These are phyloP conservation scores for Castanospermum australe DNA, from an alignment of 306 rosid genomes.

Conservation along the genomic window DNA sequence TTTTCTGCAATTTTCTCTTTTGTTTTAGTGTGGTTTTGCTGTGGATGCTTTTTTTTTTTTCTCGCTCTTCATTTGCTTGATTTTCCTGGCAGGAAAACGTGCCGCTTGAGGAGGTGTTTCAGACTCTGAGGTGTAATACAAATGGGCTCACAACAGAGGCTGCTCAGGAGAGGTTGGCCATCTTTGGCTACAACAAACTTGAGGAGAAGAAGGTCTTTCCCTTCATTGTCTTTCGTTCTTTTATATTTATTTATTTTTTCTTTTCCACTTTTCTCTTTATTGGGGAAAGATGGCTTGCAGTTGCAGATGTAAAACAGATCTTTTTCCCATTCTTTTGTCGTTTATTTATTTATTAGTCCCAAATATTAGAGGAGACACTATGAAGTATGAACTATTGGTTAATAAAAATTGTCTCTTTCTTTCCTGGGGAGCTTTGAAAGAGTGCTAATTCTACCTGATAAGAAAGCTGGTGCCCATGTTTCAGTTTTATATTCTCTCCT, in stretches of 20 bases:
- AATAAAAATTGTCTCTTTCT: not conserved
- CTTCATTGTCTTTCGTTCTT: not conserved
- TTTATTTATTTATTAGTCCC: not conserved
- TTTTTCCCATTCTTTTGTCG: not conserved
- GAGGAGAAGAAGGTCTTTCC: slow-evolving; percentile 70
- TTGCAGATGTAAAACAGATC: not conserved
- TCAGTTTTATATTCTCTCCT: not conserved
- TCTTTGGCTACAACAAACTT: slow-evolving; percentile 79
- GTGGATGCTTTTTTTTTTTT: not conserved
- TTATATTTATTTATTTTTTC: not conserved
- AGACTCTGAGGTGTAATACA: slow-evolving; percentile 59
- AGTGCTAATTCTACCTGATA: not conserved
- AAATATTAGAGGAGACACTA: not conserved
- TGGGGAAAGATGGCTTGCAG: not conserved
- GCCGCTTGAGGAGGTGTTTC: slow-evolving; percentile 74
- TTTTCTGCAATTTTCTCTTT: not conserved
- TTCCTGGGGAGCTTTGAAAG: not conserved
- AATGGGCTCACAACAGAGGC: slow-evolving; percentile 69
- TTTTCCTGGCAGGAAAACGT: slow-evolving; percentile 60
- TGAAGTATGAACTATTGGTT: not conserved
- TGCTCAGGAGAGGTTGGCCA: slow-evolving; percentile 63
- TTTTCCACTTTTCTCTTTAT: not conserved
- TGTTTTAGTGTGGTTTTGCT: not conserved
- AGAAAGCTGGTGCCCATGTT: not conserved
- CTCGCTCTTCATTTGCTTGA: not conserved